These are phyloP conservation scores for Stemphylium lycopersici DNA, from an alignment of 2,329 filamentous ascomycete species.

Conservation along the genomic window DNA sequence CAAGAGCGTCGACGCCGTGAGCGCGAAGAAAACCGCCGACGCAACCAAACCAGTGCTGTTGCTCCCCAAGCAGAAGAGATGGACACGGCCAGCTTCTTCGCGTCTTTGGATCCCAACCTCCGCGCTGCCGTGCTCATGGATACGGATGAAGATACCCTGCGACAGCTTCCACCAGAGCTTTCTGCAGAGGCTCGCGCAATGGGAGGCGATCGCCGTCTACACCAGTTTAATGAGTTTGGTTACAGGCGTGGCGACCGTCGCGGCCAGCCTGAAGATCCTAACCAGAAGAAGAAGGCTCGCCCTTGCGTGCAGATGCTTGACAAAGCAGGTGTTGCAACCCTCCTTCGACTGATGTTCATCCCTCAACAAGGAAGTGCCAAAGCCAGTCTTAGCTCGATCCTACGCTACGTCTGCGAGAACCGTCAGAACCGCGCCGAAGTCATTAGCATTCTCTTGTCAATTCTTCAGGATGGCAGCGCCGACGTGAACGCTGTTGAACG, in stretches of 20 bases:
- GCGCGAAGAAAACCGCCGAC: conserved; percentile 78
- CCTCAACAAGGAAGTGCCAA: conserved; percentile 87
- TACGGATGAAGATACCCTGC: conserved; percentile 86
- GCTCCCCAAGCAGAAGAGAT: conserved; percentile 69
- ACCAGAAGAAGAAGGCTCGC: conserved; percentile 70
- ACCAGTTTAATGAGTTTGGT: conserved; percentile 56
- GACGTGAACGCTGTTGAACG: conserved; percentile 93
- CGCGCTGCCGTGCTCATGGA: conserved; percentile 89
- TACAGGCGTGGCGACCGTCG: conserved; percentile 44
- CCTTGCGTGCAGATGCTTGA: conserved; percentile 96
- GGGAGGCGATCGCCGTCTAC: conserved; percentile 59
- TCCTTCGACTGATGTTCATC: conserved; percentile 98
- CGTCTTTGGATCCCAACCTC: conserved; percentile 83
- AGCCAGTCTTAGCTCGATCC: conserved; percentile 81
- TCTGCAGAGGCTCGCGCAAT: conserved; percentile 83
- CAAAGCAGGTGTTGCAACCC: conserved; percentile 92
- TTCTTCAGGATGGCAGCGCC: conserved; percentile 92
- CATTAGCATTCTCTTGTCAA: conserved; percentile 87
- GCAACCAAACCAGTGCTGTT: conserved; percentile 59
- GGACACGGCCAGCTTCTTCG: conserved; percentile 89
- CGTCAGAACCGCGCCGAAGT: conserved; percentile 95
- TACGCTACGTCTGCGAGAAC: conserved; percentile 93
- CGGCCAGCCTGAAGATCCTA: conserved; percentile 53
- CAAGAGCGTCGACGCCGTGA: conserved; percentile 87
- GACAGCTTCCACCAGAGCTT: conserved; percentile 82